Conservation (phyloP, 163 green algal genomes). For the Smithsoniella earleae region DNA sequence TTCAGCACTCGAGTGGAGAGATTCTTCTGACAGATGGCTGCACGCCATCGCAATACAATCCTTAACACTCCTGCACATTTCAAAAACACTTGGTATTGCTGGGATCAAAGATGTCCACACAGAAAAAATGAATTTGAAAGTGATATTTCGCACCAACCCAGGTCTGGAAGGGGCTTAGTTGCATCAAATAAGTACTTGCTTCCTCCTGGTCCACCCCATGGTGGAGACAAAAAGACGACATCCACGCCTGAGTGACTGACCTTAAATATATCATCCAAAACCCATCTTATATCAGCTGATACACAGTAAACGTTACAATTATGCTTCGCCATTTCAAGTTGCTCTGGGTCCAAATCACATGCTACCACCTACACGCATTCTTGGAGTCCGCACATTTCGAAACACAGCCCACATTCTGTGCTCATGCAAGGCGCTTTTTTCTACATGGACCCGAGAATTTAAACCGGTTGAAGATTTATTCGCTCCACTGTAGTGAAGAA, state of each 20-base stretch:
- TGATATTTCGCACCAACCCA: conserved; percentile 5
- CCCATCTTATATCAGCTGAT: neutral
- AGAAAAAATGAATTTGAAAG: no score
- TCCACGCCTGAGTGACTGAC: neutral
- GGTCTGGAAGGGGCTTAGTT: neutral
- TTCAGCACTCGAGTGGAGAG: neutral
- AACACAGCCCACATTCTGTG: no score
- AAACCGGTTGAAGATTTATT: no score
- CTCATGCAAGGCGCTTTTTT: no score
- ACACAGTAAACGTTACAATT: conserved; percentile 25
- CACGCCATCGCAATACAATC: conserved; percentile 10
- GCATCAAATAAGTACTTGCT: neutral
- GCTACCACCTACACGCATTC: conserved; percentile 18
- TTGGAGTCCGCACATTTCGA: no score
- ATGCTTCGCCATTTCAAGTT: conserved; percentile 10
- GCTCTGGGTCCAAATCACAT: conserved; percentile 19
- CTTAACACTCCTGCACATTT: conserved; percentile 16
- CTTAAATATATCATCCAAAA: conserved; percentile 7
- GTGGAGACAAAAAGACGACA: conserved; percentile 17
- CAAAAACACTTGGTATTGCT: no score
- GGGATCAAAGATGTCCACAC: no score
- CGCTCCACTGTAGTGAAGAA: no score
- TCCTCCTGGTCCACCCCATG: conserved; percentile 1
- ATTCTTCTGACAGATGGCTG: neutral
- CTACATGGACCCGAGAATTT: no score